These are phyloP conservation scores for Thermoascus crustaceus DNA, from an alignment of 2,329 filamentous ascomycete species.

Conservation along the genomic window DNA sequence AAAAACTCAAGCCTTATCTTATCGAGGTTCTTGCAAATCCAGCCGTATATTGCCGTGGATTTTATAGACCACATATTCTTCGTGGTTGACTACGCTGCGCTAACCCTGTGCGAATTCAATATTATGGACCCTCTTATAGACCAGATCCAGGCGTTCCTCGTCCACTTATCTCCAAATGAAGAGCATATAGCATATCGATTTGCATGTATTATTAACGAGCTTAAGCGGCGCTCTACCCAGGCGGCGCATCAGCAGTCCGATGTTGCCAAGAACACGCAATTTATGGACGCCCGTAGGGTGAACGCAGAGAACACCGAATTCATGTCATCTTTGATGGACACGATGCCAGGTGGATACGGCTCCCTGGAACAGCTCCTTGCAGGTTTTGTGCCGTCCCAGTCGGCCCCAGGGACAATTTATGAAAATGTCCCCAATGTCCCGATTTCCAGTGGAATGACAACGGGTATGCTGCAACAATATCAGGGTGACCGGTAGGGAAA, in stretches of 20 bases:
- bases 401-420: conserved; percentile 1
- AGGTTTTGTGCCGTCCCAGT: conserved; percentile 2
- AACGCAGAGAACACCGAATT: neutral
- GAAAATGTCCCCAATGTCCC: neutral
- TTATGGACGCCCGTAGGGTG: conserved; percentile 1
- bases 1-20: conserved; percentile 23
- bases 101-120: conserved; percentile 29
- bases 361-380: conserved; percentile 4
- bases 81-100: conserved; percentile 26
- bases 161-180: conserved; percentile 24
- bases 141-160: conserved; percentile 24
- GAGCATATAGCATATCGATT: conserved; percentile 27
- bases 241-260: neutral
- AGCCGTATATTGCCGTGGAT: conserved; percentile 18
- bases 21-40: conserved; percentile 21
- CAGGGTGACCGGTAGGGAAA: neutral
- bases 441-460: neutral
- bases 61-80: conserved; percentile 26
- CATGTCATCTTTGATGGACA: conserved; percentile 3
- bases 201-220: conserved; percentile 23
- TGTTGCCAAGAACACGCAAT: neutral
- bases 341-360: conserved; percentile 4
- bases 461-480: neutral
- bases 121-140: conserved; percentile 24
- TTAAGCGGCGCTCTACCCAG: conserved; percentile 16